A percentile compares a stretch with the other conserved stretches of the same genome.
Conservation (phyloP, 192 early-diverging fungal genomes). For the Coemansia sp. region DNA sequence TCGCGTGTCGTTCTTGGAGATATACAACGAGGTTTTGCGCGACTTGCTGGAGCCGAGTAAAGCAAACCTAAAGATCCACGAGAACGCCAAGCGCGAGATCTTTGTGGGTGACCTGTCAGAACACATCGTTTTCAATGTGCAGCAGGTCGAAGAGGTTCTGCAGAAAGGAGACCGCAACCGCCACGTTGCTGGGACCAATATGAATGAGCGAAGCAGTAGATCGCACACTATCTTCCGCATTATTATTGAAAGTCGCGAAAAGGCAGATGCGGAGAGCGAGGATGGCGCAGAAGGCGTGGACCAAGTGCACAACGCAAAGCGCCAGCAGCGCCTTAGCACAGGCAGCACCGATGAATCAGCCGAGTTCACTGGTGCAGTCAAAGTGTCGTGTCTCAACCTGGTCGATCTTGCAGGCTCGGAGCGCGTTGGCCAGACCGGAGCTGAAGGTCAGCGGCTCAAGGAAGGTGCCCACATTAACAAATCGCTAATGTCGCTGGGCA, state of each 20-base stretch:
- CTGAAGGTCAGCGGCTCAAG: slow-evolving; percentile 82
- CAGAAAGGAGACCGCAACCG: slow-evolving; percentile 76
- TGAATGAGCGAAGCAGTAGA: slow-evolving; percentile 87
- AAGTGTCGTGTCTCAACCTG: slow-evolving; percentile 69
- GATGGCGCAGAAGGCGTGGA: neutral
- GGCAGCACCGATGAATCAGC: slow-evolving; percentile 27
- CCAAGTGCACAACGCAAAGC: neutral
- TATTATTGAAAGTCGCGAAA: slow-evolving; percentile 78
- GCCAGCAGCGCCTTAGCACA: slow-evolving; percentile 37
- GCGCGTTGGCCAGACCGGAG: slow-evolving; percentile 70
- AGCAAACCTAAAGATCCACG: slow-evolving; percentile 83
- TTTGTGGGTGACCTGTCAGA: slow-evolving; percentile 66
- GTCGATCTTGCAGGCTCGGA: slow-evolving; percentile 98
- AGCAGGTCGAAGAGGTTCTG: slow-evolving; percentile 73
- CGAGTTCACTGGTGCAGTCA: slow-evolving; percentile 54
- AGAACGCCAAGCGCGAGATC: slow-evolving; percentile 66
- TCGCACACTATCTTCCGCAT: slow-evolving; percentile 97
- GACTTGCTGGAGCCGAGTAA: slow-evolving; percentile 86
- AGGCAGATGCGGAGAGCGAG: slow-evolving; percentile 8
- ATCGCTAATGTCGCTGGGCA: slow-evolving; percentile 83
- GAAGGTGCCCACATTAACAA: slow-evolving; percentile 98
- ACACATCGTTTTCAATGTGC: slow-evolving; percentile 59
- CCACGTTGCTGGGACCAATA: slow-evolving; percentile 87
- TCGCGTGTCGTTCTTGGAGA: slow-evolving; percentile 96
- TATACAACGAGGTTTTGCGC: slow-evolving; percentile 92